Conservation (phyloP, 495 filamentous ascomycete species). For the Astrothelium subdiscretum region DNA sequence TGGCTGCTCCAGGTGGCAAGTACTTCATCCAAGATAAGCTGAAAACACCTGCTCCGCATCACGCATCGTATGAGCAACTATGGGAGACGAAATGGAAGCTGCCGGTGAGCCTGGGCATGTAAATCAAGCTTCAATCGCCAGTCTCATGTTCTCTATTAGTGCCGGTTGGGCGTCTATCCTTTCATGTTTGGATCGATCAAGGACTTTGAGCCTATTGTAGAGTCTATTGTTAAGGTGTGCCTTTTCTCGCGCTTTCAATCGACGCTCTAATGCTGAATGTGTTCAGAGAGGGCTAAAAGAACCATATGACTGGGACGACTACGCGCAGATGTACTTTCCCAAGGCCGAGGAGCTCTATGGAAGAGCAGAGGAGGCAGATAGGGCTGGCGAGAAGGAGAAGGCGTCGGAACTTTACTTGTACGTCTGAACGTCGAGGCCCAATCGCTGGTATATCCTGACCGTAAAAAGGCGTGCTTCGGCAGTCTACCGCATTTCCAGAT, state of each 20-base stretch:
- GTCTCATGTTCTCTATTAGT: slow-evolving; percentile 28
- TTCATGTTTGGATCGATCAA: slow-evolving; percentile 62
- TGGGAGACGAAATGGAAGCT: slow-evolving; percentile 78
- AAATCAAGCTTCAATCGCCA: background rate
- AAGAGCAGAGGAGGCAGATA: slow-evolving; percentile 36
- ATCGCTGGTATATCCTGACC: background rate
- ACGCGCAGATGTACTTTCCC: slow-evolving; percentile 52
- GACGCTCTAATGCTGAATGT: slow-evolving; percentile 1
- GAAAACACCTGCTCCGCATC: slow-evolving; percentile 39
- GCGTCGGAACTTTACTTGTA: slow-evolving; percentile 53
- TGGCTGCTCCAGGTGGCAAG: slow-evolving; percentile 16
- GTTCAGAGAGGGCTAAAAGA: slow-evolving; percentile 47
- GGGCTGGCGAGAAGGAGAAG: slow-evolving; percentile 31
- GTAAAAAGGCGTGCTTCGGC: slow-evolving; percentile 45
- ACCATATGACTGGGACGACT: slow-evolving; percentile 47
- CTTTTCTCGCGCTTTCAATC: slow-evolving; percentile 7
- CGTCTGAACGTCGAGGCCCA: background rate
- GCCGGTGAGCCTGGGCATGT: slow-evolving; percentile 36
- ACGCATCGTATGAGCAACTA: slow-evolving; percentile 43
- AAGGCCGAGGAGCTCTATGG: slow-evolving; percentile 42
- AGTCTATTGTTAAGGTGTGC: slow-evolving; percentile 46
- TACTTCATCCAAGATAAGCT: slow-evolving; percentile 33
- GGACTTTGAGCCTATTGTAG: slow-evolving; percentile 66
- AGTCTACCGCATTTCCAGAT: slow-evolving; percentile 62
- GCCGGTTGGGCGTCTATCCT: slow-evolving; percentile 56